These are phyloP conservation scores for Geotrichum bryndzae DNA, from an alignment of 1,139 yeast genomes.

Conservation along the genomic window DNA sequence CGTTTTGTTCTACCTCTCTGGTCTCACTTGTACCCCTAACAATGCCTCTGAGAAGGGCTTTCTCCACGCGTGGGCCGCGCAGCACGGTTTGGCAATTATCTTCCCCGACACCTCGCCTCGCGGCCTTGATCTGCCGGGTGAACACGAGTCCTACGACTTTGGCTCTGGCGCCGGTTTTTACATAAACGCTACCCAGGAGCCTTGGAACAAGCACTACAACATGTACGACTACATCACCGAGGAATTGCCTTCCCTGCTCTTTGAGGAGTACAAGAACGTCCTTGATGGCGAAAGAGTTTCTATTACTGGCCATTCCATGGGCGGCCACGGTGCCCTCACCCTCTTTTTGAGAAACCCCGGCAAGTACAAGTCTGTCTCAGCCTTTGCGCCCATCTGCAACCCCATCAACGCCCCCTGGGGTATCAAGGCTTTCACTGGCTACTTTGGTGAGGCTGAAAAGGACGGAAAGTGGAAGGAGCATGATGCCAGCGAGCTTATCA, in stretches of 20 bases:
- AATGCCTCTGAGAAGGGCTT: conserved; percentile 94
- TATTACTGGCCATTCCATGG: conserved; percentile 96
- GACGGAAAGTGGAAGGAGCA: conserved; percentile 58
- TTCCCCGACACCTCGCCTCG: conserved; percentile 98
- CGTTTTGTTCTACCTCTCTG: conserved; percentile 73
- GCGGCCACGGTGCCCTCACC: conserved; percentile 88
- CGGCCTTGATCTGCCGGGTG: conserved; percentile 78
- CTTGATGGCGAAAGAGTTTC: conserved; percentile 58
- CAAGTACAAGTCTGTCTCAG: conserved; percentile 73
- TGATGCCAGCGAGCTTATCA: conserved; percentile 75
- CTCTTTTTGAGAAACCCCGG: conserved; percentile 72
- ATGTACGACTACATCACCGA: conserved; percentile 80
- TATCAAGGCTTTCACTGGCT: conserved; percentile 69
- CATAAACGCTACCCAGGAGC: conserved; percentile 70
- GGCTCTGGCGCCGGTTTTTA: conserved; percentile 97
- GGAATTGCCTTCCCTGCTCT: conserved; percentile 57
- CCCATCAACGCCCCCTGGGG: conserved; percentile 84
- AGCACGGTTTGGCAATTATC: conserved; percentile 78
- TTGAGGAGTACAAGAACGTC: conserved; percentile 29
- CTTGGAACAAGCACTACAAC: conserved; percentile 66
- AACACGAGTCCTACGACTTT: conserved; percentile 80
- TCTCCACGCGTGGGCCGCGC: conserved; percentile 73
- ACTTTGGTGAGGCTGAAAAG: conserved; percentile 55
- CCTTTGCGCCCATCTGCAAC: conserved; percentile 85
- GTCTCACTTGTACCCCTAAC: conserved; percentile 89